A percentile compares a stretch with the other conserved stretches of the same genome.
phyloP scores from a whole-genome alignment of 352 stramenopile species.

The Paralagenidium karlingii region DNA sequence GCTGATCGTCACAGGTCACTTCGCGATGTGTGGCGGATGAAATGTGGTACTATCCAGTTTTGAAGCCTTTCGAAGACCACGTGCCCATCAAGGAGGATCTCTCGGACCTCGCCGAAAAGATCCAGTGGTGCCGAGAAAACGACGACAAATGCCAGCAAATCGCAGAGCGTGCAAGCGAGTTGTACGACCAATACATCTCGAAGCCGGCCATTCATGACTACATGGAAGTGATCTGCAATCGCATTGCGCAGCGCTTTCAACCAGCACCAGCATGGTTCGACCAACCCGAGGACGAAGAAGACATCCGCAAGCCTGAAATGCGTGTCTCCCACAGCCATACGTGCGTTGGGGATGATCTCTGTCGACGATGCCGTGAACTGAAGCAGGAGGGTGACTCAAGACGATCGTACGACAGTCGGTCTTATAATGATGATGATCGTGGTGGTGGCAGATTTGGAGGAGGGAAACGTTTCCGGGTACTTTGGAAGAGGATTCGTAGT shows the following conservation, averaged over 20 bases:
- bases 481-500: too few relatives aligned
- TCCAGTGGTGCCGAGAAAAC: conserved; percentile 95
- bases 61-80: conserved; percentile 95
- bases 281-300: conserved; percentile 18
- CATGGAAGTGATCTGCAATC: conserved; percentile 91
- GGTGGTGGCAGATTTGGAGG: too few relatives aligned
- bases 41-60: conserved; percentile 96
- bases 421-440: too few relatives aligned
- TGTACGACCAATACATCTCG: conserved; percentile 90
- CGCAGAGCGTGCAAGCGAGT: conserved; percentile 84
- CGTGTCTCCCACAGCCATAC: too few relatives aligned
- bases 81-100: conserved; percentile 95
- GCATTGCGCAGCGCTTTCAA: conserved; percentile 84
- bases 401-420: too few relatives aligned
- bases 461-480: too few relatives aligned
- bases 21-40: conserved; percentile 91
- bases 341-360: too few relatives aligned
- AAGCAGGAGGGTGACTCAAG: conserved; percentile 59
- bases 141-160: conserved; percentile 95
- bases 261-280: conserved; percentile 1
- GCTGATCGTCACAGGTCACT: too few relatives aligned
- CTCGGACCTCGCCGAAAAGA: conserved; percentile 96
- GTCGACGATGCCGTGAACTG: conserved; percentile 54
- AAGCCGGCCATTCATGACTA: conserved; percentile 95
- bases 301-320: conserved; percentile 44